Base-by-base conservation (phyloP, 2,329 filamentous ascomycete species). In the Neocatenulostroma microsporum region DNA sequence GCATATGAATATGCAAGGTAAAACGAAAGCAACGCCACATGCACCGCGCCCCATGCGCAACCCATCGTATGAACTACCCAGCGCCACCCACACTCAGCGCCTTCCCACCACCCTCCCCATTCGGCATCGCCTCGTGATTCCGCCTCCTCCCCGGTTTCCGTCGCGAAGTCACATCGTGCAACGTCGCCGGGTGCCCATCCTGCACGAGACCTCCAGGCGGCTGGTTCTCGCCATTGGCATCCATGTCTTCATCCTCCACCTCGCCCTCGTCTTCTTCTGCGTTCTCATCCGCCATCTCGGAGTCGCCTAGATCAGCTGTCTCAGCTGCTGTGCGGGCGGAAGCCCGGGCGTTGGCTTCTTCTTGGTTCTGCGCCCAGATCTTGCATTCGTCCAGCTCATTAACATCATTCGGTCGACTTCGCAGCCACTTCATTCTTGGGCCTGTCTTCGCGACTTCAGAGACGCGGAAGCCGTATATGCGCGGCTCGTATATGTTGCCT, bases 401-500 rank as follows among this genome's bases (percentile, higher is more conserved):
- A 37, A 94, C 71, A 54, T 94, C 78, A 11, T 71, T 69, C 0
- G 91, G 91, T 57, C 87, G 82, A 62, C 82, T 80, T 49, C 91
- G 78, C 51, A 98, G 68, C 91, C 91, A 98, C 59, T 88, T 87
- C 91, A 98, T 98, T 43, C 91, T 76, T 10, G 91, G 91, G 0
- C 91, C 91, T 17, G 84, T 87, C 49, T 84, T 78, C 27, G 91
- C 85, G 40, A 88, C 73, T 62, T 96, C 91, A 13, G 84, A 89
- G 15, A 98, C 91, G 44, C 83, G 78, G 68, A 98, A 98, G 19
- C 91, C 91, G 63, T 96, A 98, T 59, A 98, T 96, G 49, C 81
- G 83, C 41, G 91, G 87, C 58, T 95, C 86, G 64, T 96, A 96
- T 53, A 95, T 85, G 60, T 80, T 86, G 41, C 78, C 78, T 32